Conservation (phyloP, 2,329 filamentous ascomycete species). For the Cercospora sp. region DNA sequence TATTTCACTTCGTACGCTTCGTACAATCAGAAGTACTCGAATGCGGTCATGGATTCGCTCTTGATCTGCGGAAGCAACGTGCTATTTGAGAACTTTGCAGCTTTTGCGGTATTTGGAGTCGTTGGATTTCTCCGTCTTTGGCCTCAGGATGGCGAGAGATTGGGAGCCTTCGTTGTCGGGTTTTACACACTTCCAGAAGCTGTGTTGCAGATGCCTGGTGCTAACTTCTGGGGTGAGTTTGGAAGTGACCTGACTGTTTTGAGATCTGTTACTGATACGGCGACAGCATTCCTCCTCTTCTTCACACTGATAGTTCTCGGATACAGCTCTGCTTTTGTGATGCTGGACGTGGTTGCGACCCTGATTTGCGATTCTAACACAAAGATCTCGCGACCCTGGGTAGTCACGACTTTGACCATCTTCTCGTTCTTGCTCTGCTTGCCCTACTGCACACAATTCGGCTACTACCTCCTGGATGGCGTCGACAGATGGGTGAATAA, state of each 20-base stretch:
- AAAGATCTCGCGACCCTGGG: constrained; percentile 48
- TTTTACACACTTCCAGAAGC: constrained; percentile 61
- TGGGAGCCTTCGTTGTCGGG: constrained; percentile 59
- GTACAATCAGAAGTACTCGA: constrained; percentile 58
- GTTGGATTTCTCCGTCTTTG: constrained; percentile 52
- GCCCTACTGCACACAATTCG: constrained; percentile 60
- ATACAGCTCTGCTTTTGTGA: constrained; percentile 60
- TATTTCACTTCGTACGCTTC: constrained; percentile 61
- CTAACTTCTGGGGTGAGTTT: constrained; percentile 53
- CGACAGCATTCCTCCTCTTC: constrained; percentile 54
- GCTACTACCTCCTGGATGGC: constrained; percentile 57
- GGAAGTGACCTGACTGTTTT: not conserved
- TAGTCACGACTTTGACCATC: constrained; percentile 53
- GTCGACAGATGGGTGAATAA: constrained; percentile 60
- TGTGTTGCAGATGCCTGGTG: constrained; percentile 57
- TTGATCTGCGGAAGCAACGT: constrained; percentile 57
- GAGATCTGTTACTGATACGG: not conserved
- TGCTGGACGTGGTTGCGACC: constrained; percentile 59
- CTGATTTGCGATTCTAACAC: constrained; percentile 52
- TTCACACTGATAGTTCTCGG: constrained; percentile 60
- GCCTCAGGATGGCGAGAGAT: constrained; percentile 46
- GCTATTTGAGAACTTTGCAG: constrained; percentile 57
- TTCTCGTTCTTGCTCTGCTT: constrained; percentile 57
- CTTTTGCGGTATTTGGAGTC: constrained; percentile 57
- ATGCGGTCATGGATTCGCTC: constrained; percentile 60